Percentiles rank a stretch among this genome's conserved stretches.
phyloP scores from a whole-genome alignment of 371 early-diverging fungal genomes.

The Mortierella sp. region DNA sequence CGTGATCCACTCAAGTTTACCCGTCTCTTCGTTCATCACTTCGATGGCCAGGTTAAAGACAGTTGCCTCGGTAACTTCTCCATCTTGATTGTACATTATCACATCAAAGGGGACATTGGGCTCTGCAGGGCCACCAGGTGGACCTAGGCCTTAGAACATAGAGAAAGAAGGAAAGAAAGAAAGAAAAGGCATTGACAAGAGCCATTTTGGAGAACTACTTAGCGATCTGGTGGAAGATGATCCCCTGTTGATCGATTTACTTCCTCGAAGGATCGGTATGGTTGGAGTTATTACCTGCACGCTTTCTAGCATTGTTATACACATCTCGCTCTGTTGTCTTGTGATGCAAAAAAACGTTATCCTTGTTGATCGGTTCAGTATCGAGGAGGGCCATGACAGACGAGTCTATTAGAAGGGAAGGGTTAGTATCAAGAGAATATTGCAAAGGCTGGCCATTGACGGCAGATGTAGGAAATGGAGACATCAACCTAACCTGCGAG shows the following conservation, averaged over 20 bases:
- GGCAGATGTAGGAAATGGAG: too few relatives aligned
- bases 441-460: too few relatives aligned
- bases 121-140: conserved; percentile 11
- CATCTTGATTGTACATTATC: conserved; percentile 60
- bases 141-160: conserved; percentile 25
- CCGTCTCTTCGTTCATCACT: conserved; percentile 25
- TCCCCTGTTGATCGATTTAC: too few relatives aligned
- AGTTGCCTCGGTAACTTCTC: conserved; percentile 66
- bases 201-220: too few relatives aligned
- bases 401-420: conserved; percentile 5
- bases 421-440: too few relatives aligned
- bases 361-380: conserved; percentile 41
- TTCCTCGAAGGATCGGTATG: too few relatives aligned
- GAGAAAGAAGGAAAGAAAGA: neutral
- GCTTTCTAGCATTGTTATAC: conserved; percentile 61
- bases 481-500: conserved; percentile 10
- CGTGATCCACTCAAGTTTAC: conserved; percentile 59
- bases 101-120: conserved; percentile 62
- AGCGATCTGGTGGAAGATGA: too few relatives aligned
- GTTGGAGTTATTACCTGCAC: conserved; percentile 29
- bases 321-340: conserved; percentile 68
- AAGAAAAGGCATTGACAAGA: too few relatives aligned
- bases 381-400: conserved; percentile 55
- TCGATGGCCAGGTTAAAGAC: conserved; percentile 70
- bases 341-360: conserved; percentile 61